Percentiles rank a stretch among this genome's conserved stretches.
These are phyloP conservation scores for Friedmanniomyces simplex DNA, from an alignment of 495 filamentous ascomycete genomes.

Conservation along the genomic window DNA sequence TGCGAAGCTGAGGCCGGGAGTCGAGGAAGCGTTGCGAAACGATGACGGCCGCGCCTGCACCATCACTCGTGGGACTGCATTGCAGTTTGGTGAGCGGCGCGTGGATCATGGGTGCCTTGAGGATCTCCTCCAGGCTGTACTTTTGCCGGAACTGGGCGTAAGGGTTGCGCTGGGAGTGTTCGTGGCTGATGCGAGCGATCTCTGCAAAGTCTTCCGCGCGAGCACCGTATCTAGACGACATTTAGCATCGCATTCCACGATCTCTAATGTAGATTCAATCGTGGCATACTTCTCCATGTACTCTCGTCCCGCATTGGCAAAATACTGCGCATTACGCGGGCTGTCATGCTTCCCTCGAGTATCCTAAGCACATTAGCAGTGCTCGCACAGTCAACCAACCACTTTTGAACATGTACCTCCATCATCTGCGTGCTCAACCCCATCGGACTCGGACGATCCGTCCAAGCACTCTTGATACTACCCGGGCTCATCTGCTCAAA, in stretches of 20 bases:
- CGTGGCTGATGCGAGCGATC: conserved; percentile 87
- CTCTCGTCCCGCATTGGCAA: conserved; percentile 87
- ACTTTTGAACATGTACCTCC: conserved; percentile 50
- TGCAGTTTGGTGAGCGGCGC: conserved; percentile 68
- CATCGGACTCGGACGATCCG: conserved; percentile 68
- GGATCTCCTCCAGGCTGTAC: conserved; percentile 78
- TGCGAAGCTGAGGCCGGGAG: conserved; percentile 69
- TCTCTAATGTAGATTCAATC: no score
- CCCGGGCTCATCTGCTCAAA: conserved; percentile 98
- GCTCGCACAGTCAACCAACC: conserved; percentile 70
- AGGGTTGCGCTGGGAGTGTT: conserved; percentile 81
- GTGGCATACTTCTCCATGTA: conserved; percentile 93
- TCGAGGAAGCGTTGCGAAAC: conserved; percentile 85
- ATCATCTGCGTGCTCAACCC: conserved; percentile 66
- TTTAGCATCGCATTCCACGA: no score
- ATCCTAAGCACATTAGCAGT: conserved; percentile 36
- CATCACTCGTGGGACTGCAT: conserved; percentile 89
- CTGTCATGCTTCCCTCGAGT: no score
- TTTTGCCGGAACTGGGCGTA: conserved; percentile 94
- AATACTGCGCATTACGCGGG: conserved; percentile 59
- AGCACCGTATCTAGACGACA: conserved; percentile 37
- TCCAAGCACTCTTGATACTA: conserved; percentile 63
- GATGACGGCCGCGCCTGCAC: conserved; percentile 77
- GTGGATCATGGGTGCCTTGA: conserved; percentile 68
- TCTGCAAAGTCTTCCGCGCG: conserved; percentile 84